Base-by-base conservation (phyloP, 208 protist genomes). In the Acanthamoeba divionensis region DNA sequence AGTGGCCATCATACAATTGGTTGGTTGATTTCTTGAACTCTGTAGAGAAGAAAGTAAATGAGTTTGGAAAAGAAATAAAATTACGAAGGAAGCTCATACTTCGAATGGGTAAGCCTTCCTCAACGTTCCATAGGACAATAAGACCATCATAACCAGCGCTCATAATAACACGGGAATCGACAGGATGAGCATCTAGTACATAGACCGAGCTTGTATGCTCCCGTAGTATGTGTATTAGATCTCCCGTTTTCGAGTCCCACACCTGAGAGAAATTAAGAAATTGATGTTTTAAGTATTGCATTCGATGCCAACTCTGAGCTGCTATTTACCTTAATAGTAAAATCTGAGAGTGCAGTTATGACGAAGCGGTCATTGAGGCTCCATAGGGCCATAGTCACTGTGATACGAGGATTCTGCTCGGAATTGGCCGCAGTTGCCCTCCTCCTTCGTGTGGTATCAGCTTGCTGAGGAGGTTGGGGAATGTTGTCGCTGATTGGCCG, bases 1-100 rank as follows among this genome's bases (percentile, higher is more conserved):
- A 88, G 57, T 69, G 79, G 7, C 79, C 79, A 48, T 88, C 79
- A 29, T 60, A 88, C n/a, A 88, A 60, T 36, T 88, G 79, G 41
- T 47, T 36, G 55, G 65, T 47, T 1, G 79, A 36, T 15, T 1
- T 88, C 57, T 88, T 88, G 57, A 57, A 31, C 31, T 41, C 79
- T 88, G 18, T 10, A n/a, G 0, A 7, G 2, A 38, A 1, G 9
- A 60, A 65, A 38, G 50, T 4, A 65, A 6, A 9, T 12, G 0
- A 12, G 0, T 9, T 57, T 33, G 48, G 3, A 13, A 29, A 7
- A 85, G 36, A 41, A 13, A 65, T 10, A 6, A 7, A n/a, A 31
- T 26, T 18, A 83, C 15, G 29, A 1, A 24, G 9, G 8, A 8
- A 55, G 7, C 0, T 65, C 52, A 26, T 6, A 88, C 79, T 88